Evolutionary conservation across 1,139 yeast genomes (phyloP), one percentile per base, ranked within the genome.

Genomic region (Suhomyces panamericanus): DNA sequence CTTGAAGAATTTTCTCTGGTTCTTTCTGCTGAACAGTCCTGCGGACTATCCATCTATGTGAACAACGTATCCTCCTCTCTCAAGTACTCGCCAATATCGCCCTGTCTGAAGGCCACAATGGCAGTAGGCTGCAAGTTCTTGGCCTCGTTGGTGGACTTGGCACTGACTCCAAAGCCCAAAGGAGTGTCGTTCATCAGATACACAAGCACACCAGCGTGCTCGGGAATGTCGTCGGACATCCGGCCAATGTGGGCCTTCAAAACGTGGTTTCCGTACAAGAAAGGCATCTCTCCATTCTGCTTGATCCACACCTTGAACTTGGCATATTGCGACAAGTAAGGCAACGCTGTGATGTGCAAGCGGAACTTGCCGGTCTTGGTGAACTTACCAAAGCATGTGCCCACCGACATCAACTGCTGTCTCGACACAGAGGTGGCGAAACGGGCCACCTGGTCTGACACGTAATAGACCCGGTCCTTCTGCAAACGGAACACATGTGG

Each of bases 231-330:
- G 54, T 93, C 99, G 45, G 96, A 87, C 87, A 93, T 90, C 60
- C 91, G 85, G 32, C 99, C 99, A 48, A 93, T 78, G 62, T 93
- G 99, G 12, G 99, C 99, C 64, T 95, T 95, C 56, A 93, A 76
- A 20, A 93, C 95, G 65, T 93, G 96, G 70, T 93, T 93, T 35
- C 99, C 99, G 60, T 95, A 93, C 52, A 93, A 73, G 65, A 85
- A 95, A 9, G 99, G 98, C 99, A 95, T 95, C 68, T 93, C 99
- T 57, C 99, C 99, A 61, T 93, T 93, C 42, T 83, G 83, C 67
- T 95, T 95, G 68, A 93, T 89, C 99, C 99, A 95, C 37, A 93
- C 76, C 70, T 93, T 93, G 71, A 85, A 90, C 65, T 87, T 89
- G 40, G 99, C 98, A 63, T 85, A 85, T 58, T 87, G 85, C 6